A percentile compares a stretch with the other conserved stretches of the same genome.
Evolutionary conservation across 169 alveolate genomes (phyloP).

Genomic region (Blepharisma undulans): DNA sequence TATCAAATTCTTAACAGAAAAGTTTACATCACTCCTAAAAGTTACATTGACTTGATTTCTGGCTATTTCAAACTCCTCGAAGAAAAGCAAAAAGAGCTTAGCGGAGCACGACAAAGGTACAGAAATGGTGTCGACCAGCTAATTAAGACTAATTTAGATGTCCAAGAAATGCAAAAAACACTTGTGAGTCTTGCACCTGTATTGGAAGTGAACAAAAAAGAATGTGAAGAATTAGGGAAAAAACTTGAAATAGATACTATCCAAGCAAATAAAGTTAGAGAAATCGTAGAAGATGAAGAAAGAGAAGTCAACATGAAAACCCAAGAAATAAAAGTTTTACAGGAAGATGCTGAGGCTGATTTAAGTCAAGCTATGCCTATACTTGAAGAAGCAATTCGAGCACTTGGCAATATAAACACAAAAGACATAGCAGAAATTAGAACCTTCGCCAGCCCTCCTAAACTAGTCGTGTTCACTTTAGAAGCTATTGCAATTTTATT

Average conservation of each 20-base stretch:
- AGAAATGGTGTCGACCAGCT: conserved; percentile 89
- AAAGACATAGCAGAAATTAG: conserved; percentile 84
- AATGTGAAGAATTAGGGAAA: conserved; percentile 63
- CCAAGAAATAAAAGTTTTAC: conserved; percentile 73
- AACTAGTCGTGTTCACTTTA: conserved; percentile 80
- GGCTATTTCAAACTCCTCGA: conserved; percentile 80
- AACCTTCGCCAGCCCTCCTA: conserved; percentile 82
- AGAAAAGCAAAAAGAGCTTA: conserved; percentile 82
- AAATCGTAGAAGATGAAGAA: conserved; percentile 86
- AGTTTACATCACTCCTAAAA: conserved; percentile 92
- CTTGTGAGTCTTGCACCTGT: conserved; percentile 83
- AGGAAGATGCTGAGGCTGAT: conserved; percentile 88
- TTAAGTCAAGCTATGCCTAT: conserved; percentile 91
- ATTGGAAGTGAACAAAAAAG: conserved; percentile 61
- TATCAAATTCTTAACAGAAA: conserved; percentile 83
- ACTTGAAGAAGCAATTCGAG: conserved; percentile 80
- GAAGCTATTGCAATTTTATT: conserved; percentile 77
- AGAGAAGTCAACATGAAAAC: conserved; percentile 80
- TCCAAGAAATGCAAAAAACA: conserved; percentile 72
- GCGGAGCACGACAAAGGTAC: conserved; percentile 69
- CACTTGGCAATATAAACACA: conserved; percentile 82
- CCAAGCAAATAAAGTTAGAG: conserved; percentile 81
- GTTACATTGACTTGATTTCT: conserved; percentile 89
- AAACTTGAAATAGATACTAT: conserved; percentile 69
- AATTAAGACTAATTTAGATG: conserved; percentile 83